Percentiles rank a stretch among this genome's conserved stretches.
Evolutionary conservation across 2,329 filamentous ascomycete species (phyloP).

Genomic region (Lasiodiplodia citricola): DNA sequence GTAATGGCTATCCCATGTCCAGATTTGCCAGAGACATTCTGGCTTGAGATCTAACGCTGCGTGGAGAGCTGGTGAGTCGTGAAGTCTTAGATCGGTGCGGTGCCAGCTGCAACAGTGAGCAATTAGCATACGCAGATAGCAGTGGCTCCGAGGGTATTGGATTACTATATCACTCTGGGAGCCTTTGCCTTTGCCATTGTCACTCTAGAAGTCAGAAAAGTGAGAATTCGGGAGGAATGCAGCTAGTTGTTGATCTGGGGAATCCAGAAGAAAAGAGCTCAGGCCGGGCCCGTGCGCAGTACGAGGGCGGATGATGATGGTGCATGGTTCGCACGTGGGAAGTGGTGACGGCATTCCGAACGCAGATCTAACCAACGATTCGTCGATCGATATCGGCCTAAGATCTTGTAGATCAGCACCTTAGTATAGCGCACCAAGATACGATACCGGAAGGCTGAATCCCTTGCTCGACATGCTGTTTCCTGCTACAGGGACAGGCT

Average conservation of each 20-base stretch:
- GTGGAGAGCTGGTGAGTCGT: constrained; percentile 76
- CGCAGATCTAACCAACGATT: constrained; percentile 18
- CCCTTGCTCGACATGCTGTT: not conserved
- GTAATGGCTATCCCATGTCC: constrained; percentile 83
- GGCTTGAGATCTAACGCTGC: constrained; percentile 74
- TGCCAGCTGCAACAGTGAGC: constrained; percentile 61
- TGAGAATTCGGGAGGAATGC: not conserved
- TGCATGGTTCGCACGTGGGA: constrained; percentile 9
- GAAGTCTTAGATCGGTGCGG: constrained; percentile 75
- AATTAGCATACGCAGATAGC: not conserved
- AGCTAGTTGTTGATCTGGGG: not conserved
- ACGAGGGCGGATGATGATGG: not conserved
- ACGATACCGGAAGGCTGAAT: not conserved
- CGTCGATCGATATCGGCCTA: constrained; percentile 1
- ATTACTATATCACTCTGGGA: constrained; percentile 21
- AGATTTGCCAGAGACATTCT: constrained; percentile 73
- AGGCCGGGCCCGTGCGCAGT: constrained; percentile 9
- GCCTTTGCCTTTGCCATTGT: constrained; percentile 14
- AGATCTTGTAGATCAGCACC: constrained; percentile 21
- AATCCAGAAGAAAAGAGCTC: not conserved
- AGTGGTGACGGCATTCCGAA: constrained; percentile 25
- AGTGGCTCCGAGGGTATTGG: not conserved
- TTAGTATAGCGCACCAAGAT: constrained; percentile 14
- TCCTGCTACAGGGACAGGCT: not conserved
- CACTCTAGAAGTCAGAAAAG: not conserved